phyloP scores from a whole-genome alignment of 805 yeast species.

The Saturnispora mendoncae region DNA sequence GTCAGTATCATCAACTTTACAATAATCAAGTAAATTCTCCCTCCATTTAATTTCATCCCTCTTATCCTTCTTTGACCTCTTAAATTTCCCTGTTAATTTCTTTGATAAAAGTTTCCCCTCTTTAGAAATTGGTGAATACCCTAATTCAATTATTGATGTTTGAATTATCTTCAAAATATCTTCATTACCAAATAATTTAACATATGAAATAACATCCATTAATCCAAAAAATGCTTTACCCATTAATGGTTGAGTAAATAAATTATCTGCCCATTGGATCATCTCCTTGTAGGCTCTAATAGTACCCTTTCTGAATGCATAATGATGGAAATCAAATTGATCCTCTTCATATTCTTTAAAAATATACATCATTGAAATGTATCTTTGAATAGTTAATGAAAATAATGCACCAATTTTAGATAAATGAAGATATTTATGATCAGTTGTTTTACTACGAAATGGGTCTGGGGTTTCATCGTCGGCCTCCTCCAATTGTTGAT shows the following conservation, averaged over 20 bases:
- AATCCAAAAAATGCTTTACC: conserved; percentile 64
- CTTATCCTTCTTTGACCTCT: conserved; percentile 43
- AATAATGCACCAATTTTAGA: conserved; percentile 30
- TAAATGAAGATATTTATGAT: conserved; percentile 27
- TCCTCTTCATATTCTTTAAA: conserved; percentile 69
- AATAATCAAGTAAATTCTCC: conserved; percentile 41
- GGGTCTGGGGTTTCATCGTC: conserved; percentile 29
- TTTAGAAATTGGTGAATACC: conserved; percentile 2
- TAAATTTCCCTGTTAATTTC: conserved; percentile 11
- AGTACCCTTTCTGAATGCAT: conserved; percentile 85
- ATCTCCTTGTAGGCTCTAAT: conserved; percentile 72
- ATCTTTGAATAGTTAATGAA: conserved; percentile 79
- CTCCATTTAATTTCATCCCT: conserved; percentile 48
- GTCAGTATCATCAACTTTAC: conserved; percentile 44
- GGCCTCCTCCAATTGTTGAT: too few relatives aligned
- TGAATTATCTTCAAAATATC: conserved; percentile 10
- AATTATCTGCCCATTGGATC: conserved; percentile 72
- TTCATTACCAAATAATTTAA: conserved; percentile 21
- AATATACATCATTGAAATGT: conserved; percentile 52
- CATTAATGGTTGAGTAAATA: conserved; percentile 63
- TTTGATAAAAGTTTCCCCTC: conserved; percentile 5
- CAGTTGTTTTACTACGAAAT: conserved; percentile 1
- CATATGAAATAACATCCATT: conserved; percentile 43
- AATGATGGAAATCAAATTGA: conserved; percentile 91
- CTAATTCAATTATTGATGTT: conserved; percentile 10